Evolutionary conservation across 352 stramenopile genomes (phyloP), one percentile per base, ranked within the genome.

Genomic region (Phytophthora citricola): DNA sequence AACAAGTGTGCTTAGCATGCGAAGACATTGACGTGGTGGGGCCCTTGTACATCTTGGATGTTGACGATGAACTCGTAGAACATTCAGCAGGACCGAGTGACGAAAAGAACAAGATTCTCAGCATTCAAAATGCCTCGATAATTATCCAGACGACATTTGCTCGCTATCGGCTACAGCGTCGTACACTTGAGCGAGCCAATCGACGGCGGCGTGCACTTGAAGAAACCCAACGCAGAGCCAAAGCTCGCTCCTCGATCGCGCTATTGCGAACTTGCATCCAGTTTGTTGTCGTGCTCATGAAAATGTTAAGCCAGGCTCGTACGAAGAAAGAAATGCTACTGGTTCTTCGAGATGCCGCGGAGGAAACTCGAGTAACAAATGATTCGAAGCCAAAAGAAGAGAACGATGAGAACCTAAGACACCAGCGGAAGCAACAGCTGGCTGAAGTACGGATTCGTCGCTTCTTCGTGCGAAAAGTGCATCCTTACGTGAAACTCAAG

Each of bases 391-490:
- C 43, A 3, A 58, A 26, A 1, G 50, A 54, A 20, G 39, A 44
- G 8, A 31, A 51, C 7, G 22, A 20, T 6, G 1, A 5, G 29
- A 59, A n/a, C 15, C 12, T 55, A 34, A 29, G 62, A 7, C 27
- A 14, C 34, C 36, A 64, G 15, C 36, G 44, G 2, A 58, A 45
- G 15, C 58, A 38, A 2, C 47, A 48, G 45, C 50, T 91, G 12
- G 73, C 82, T 3, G 17, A 60, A 14, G 58, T 64, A 29, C 54
- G 62, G 5, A 79, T 92, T 58, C 47, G 73, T 51, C 73, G 74
- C 9, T 92, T 92, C 58, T 89, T 90, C 52, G 26, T 75, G 5
- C 55, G 70, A 2, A 65, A 58, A 41, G 81, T 90, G 11, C 58
- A 73, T 17, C 73, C 59, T 6, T 88, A 89, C 26, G 47, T 89